Conservation (phyloP, 305 asterid species). For the Solanum aculeatissimum region DNA sequence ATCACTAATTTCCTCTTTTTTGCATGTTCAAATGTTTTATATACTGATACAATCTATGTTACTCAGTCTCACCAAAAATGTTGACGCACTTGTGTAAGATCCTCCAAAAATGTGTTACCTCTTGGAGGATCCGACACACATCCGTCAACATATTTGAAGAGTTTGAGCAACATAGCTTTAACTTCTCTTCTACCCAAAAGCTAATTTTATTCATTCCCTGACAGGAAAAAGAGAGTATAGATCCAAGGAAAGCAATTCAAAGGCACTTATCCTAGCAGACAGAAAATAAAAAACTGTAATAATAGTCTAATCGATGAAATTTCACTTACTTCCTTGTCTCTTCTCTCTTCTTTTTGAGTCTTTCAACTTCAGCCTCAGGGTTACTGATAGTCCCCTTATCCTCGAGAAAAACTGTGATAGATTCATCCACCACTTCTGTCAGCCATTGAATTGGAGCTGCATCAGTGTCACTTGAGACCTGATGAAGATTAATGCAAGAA, state of each 20-base stretch:
- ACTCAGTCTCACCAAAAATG: not conserved
- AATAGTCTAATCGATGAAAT: not conserved
- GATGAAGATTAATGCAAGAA: not conserved
- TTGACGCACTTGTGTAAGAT: not conserved
- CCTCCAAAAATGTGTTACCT: not conserved
- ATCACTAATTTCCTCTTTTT: not conserved
- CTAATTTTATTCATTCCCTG: not conserved
- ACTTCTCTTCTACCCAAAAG: not conserved
- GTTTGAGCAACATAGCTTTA: not conserved
- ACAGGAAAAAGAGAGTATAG: not conserved
- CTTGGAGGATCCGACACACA: not conserved
- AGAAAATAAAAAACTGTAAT: not conserved
- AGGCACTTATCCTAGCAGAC: not conserved
- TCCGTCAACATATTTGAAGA: not conserved
- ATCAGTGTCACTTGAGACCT: constrained; percentile 59
- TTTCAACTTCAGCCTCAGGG: constrained; percentile 71
- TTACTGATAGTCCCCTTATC: constrained; percentile 31
- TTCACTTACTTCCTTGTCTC: constrained; percentile 57
- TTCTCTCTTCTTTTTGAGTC: constrained; percentile 67
- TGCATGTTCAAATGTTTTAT: not conserved
- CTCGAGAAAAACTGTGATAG: constrained; percentile 54
- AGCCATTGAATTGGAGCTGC: constrained; percentile 65
- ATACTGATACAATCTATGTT: not conserved
- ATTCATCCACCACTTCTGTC: constrained; percentile 59
- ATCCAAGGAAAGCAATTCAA: not conserved